phyloP scores from a whole-genome alignment of 352 stramenopile genomes.

The Pythium coloratum region DNA sequence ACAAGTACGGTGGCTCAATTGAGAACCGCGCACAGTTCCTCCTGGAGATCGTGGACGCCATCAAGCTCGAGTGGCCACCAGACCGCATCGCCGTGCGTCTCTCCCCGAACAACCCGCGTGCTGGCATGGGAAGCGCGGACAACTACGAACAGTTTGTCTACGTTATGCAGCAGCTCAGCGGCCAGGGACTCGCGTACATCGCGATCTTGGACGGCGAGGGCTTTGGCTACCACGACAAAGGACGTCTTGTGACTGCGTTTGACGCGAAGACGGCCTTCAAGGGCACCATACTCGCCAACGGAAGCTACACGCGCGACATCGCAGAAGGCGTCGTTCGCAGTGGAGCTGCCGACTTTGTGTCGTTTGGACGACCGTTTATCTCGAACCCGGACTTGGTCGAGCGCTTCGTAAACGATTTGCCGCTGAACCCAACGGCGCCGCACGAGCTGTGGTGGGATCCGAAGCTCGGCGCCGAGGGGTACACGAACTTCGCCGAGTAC shows the following conservation, averaged over 20 bases:
- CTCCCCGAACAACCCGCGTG: slow-evolving; percentile 36
- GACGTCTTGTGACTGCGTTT: slow-evolving; percentile 24
- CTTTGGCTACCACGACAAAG: slow-evolving; percentile 48
- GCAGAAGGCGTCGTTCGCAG: slow-evolving; percentile 26
- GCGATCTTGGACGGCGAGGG: slow-evolving; percentile 50
- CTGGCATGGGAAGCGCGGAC: slow-evolving; percentile 42
- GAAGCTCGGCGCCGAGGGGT: neutral
- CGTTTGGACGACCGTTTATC: slow-evolving; percentile 40
- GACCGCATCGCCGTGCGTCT: slow-evolving; percentile 19
- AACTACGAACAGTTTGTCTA: slow-evolving; percentile 41
- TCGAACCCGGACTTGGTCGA: slow-evolving; percentile 41
- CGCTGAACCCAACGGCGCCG: slow-evolving; percentile 29
- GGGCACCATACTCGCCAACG: slow-evolving; percentile 43
- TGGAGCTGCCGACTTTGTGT: slow-evolving; percentile 29
- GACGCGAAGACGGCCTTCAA: slow-evolving; percentile 37
- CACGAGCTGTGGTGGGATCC: slow-evolving; percentile 4
- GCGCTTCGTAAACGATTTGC: slow-evolving; percentile 27
- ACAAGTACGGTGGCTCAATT: slow-evolving; percentile 67
- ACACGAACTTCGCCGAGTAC: slow-evolving; percentile 1
- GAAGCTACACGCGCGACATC: slow-evolving; percentile 33
- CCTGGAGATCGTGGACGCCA: slow-evolving; percentile 46
- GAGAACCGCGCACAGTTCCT: slow-evolving; percentile 70
- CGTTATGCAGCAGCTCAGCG: slow-evolving; percentile 32
- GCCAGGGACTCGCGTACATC: slow-evolving; percentile 43
- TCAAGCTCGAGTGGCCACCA: slow-evolving; percentile 16